Evolutionary conservation across 495 filamentous ascomycete species (phyloP).

Genomic region (Penicillium canariense): DNA sequence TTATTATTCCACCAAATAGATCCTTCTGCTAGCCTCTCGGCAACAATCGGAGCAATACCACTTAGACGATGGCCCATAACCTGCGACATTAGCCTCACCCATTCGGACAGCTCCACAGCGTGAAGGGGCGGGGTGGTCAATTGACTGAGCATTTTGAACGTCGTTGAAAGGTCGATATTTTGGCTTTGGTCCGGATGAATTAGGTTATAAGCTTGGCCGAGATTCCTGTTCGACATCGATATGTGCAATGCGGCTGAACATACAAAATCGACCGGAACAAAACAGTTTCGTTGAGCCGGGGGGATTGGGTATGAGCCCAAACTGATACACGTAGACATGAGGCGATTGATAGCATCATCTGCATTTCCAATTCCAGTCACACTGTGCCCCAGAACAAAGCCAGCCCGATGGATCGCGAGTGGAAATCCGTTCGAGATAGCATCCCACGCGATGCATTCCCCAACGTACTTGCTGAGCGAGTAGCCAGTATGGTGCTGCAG

Average conservation of each 20-base stretch:
- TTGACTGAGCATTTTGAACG: not conserved
- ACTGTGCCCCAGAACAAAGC: conserved; percentile 23
- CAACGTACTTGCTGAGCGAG: conserved; percentile 18
- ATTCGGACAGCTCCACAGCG: not conserved
- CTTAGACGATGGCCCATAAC: not conserved
- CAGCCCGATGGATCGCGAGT: conserved; percentile 23
- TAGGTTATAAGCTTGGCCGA: conserved; percentile 13
- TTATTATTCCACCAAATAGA: not conserved
- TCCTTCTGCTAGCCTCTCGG: not conserved
- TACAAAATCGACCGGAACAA: conserved; percentile 22
- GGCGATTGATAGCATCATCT: conserved; percentile 26
- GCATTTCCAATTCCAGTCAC: conserved; percentile 18
- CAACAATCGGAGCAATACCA: not conserved
- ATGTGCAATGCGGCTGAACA: conserved; percentile 18
- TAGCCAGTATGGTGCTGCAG: conserved; percentile 23
- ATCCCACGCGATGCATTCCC: conserved; percentile 8
- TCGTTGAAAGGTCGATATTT: not conserved
- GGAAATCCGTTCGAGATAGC: conserved; percentile 14
- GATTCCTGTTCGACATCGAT: conserved; percentile 1
- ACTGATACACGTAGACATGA: conserved; percentile 20
- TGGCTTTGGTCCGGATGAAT: not conserved
- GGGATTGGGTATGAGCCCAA: conserved; percentile 16
- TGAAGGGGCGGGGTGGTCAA: not conserved
- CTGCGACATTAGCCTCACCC: not conserved
- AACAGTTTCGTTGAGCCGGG: conserved; percentile 13